Conservation (phyloP, 1,139 yeast genomes). For the Hyphopichia khmerensis region DNA sequence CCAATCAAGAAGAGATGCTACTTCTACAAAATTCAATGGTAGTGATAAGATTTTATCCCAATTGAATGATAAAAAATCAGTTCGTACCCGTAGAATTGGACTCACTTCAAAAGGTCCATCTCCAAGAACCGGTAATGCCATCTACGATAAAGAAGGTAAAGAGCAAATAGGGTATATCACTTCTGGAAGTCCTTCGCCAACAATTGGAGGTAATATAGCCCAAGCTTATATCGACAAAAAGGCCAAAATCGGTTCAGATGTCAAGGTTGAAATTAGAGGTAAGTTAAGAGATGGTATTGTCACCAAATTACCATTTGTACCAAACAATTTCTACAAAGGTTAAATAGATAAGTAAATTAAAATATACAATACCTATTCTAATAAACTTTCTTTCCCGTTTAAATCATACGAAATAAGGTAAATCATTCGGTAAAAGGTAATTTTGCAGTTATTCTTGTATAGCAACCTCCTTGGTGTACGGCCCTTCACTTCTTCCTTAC, state of each 20-base stretch:
- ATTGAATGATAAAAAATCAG: conserved; percentile 59
- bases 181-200: conserved; percentile 90
- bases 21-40: conserved; percentile 67
- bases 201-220: conserved; percentile 83
- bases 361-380: too few species aligned
- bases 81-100: conserved; percentile 73
- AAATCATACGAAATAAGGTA: too few species aligned
- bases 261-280: conserved; percentile 79
- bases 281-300: conserved; percentile 74
- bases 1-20: conserved; percentile 63
- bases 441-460: too few species aligned
- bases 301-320: conserved; percentile 81
- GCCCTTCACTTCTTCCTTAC: neutral
- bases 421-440: too few species aligned
- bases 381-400: too few species aligned
- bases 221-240: conserved; percentile 84
- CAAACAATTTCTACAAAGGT: conserved; percentile 64
- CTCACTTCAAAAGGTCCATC: conserved; percentile 78
- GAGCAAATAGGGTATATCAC: conserved; percentile 72
- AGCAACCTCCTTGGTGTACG: too few species aligned
- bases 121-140: conserved; percentile 80
- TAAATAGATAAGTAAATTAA: too few species aligned
- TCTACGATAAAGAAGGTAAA: conserved; percentile 52
- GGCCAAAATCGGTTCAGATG: conserved; percentile 73
- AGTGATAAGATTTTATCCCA: conserved; percentile 67